Conservation (phyloP, 1,139 yeast species). For the Kluyveromyces marxianus region DNA sequence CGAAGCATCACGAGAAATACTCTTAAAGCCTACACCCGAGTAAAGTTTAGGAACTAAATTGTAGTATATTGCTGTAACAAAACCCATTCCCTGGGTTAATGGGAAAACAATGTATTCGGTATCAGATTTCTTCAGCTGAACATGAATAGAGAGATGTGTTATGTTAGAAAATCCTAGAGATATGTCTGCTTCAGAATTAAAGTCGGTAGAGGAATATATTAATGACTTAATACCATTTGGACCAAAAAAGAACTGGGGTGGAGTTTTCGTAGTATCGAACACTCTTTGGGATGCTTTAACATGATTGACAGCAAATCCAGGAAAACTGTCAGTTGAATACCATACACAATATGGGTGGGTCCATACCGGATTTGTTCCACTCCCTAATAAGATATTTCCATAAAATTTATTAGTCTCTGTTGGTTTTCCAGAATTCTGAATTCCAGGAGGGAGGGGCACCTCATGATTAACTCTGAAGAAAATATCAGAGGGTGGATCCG, state of each 20-base stretch:
- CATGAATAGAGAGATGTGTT: constrained; percentile 30
- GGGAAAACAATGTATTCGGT: constrained; percentile 31
- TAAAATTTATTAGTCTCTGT: constrained; percentile 79
- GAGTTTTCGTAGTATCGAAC: constrained; percentile 48
- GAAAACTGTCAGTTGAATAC: constrained; percentile 41
- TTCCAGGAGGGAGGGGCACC: constrained; percentile 43
- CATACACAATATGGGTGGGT: constrained; percentile 80
- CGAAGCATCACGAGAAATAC: constrained; percentile 31
- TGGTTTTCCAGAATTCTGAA: constrained; percentile 38
- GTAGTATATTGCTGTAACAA: constrained; percentile 53
- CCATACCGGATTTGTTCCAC: constrained; percentile 60
- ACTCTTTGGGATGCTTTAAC: constrained; percentile 51
- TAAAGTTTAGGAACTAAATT: constrained; percentile 47
- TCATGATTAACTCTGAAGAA: constrained; percentile 41
- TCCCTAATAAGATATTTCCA: constrained; percentile 63
- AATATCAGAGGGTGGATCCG: constrained; percentile 41
- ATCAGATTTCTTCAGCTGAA: constrained; percentile 17
- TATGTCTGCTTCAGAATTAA: constrained; percentile 16
- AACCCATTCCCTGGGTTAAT: constrained; percentile 64
- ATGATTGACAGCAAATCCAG: constrained; percentile 64
- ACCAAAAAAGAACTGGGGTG: constrained; percentile 32
- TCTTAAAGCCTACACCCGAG: constrained; percentile 56
- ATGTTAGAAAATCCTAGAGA: constrained; percentile 25
- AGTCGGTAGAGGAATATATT: constrained; percentile 32
- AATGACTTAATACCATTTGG: constrained; percentile 31